A percentile compares a stretch with the other conserved stretches of the same genome.
These are phyloP conservation scores for Aspergillus caelatus DNA, from an alignment of 2,329 filamentous ascomycete species.

Conservation along the genomic window DNA sequence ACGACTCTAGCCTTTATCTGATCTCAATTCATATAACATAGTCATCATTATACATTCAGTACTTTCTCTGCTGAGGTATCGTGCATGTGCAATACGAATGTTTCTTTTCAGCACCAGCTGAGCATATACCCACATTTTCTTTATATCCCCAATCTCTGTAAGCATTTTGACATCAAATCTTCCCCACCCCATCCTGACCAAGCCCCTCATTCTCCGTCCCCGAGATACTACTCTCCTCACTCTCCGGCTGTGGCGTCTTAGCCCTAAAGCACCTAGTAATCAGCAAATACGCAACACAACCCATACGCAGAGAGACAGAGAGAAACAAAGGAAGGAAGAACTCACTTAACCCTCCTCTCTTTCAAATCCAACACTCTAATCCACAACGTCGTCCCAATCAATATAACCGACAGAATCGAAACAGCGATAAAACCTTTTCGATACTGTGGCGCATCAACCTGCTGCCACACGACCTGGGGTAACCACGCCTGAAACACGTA, in stretches of 20 bases:
- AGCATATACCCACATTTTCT: no score
- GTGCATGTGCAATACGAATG: background rate
- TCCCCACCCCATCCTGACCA: background rate
- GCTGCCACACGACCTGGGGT: slow-evolving; percentile 67
- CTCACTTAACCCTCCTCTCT: slow-evolving; percentile 14
- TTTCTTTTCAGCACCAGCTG: background rate
- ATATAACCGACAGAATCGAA: slow-evolving; percentile 49
- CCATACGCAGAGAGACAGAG: background rate
- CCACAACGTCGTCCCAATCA: slow-evolving; percentile 54
- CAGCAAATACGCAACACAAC: background rate
- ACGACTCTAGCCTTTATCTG: background rate
- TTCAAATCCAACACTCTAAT: slow-evolving; percentile 9
- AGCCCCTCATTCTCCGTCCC: background rate
- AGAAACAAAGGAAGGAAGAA: background rate
- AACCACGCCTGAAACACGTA: slow-evolving; percentile 72
- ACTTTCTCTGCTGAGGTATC: background rate
- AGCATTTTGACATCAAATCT: background rate
- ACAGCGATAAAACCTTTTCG: slow-evolving; percentile 63
- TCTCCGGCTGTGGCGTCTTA: background rate
- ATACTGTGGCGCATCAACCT: slow-evolving; percentile 64
- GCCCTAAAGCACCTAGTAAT: background rate
- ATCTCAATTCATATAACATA: background rate
- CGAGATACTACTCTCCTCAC: background rate
- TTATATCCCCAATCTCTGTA: background rate
- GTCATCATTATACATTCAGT: background rate